phyloP scores from a whole-genome alignment of 2,329 filamentous ascomycete genomes.

The Mycogone perniciosa region DNA sequence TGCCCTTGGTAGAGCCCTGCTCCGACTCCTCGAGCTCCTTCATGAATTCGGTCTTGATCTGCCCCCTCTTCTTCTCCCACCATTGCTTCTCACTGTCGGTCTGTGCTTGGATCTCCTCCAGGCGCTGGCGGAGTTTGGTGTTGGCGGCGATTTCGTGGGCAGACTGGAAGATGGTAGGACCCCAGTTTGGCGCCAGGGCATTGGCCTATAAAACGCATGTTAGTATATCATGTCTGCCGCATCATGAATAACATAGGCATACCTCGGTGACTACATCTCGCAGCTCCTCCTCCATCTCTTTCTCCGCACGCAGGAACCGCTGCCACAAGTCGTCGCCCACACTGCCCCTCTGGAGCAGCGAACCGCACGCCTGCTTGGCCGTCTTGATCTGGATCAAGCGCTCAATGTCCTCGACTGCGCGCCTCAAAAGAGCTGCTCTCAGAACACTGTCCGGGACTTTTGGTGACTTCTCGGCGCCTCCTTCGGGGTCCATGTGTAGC shows the following conservation, averaged over 20 bases:
- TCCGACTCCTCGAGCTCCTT: slow-evolving; percentile 71
- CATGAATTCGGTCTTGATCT: slow-evolving; percentile 72
- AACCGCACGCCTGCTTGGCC: slow-evolving; percentile 80
- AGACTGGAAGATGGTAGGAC: slow-evolving; percentile 91
- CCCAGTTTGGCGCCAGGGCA: slow-evolving; percentile 82
- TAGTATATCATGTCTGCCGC: not conserved
- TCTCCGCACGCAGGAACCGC: slow-evolving; percentile 83
- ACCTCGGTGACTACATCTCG: slow-evolving; percentile 92
- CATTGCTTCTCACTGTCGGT: slow-evolving; percentile 71
- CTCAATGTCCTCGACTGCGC: slow-evolving; percentile 88
- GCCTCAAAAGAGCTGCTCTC: slow-evolving; percentile 79
- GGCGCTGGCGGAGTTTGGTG: slow-evolving; percentile 63
- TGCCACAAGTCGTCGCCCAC: slow-evolving; percentile 96
- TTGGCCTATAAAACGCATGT: slow-evolving; percentile 62
- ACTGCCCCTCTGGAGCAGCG: slow-evolving; percentile 79
- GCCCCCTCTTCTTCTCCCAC: slow-evolving; percentile 80
- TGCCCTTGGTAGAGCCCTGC: slow-evolving; percentile 34
- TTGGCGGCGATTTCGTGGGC: slow-evolving; percentile 95
- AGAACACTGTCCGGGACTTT: slow-evolving; percentile 76
- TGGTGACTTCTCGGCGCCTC: slow-evolving; percentile 58
- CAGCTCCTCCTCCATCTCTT: slow-evolving; percentile 95
- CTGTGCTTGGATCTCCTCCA: slow-evolving; percentile 69
- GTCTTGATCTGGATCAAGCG: slow-evolving; percentile 83
- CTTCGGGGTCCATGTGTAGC: slow-evolving; percentile 65
- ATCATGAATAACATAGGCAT: slow-evolving; percentile 20